Evolutionary conservation across 2,329 filamentous ascomycete genomes (phyloP).

Genomic region (Exophiala viscosa): DNA sequence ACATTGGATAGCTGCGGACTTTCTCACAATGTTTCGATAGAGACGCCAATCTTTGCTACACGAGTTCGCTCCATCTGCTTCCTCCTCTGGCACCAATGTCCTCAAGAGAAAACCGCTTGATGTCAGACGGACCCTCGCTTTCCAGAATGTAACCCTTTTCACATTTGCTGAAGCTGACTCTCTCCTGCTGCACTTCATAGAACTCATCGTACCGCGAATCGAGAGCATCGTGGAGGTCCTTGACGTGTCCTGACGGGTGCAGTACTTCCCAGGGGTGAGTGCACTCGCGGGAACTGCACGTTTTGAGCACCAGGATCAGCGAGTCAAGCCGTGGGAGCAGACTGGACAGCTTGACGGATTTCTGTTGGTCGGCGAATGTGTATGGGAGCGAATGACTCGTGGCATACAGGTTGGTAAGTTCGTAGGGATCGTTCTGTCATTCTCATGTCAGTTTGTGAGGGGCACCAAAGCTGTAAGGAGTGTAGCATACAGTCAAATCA

Average conservation of each 20-base stretch:
- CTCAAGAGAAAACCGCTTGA: constrained; percentile 1
- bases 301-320: constrained; percentile 37
- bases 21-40: no score
- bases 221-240: constrained; percentile 34
- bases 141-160: constrained; percentile 36
- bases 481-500: constrained; percentile 35
- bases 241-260: constrained; percentile 32
- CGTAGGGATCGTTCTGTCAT: no score
- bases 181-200: constrained; percentile 32
- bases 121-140: constrained; percentile 33
- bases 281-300: constrained; percentile 36
- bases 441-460: not conserved
- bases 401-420: no score
- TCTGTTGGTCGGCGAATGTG: no score
- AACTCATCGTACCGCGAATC: constrained; percentile 32
- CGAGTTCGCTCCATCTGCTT: constrained; percentile 8
- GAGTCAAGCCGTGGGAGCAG: constrained; percentile 32
- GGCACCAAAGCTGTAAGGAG: no score
- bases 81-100: constrained; percentile 7
- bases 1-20: no score
- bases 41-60: not conserved
- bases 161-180: constrained; percentile 36
- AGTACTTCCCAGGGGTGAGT: constrained; percentile 37
- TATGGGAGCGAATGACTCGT: no score
- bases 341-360: not conserved